Conservation (phyloP, 495 filamentous ascomycete species). For the Jackrogersella multiformis region DNA sequence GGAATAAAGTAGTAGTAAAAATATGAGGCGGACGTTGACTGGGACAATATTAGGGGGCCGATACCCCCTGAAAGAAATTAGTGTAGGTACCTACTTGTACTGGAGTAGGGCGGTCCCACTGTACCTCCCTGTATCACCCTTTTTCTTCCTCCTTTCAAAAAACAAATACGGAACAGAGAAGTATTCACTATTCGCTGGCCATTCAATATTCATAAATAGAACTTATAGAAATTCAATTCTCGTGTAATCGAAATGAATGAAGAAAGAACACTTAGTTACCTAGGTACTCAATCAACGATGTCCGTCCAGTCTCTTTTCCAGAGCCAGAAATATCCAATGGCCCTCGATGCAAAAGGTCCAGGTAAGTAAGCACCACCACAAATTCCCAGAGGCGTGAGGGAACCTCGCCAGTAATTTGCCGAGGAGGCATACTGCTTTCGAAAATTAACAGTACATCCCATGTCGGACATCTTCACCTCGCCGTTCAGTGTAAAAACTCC, state of each 20-base stretch:
- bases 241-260: background rate
- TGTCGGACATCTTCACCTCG: constrained; percentile 12
- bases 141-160: too few relatives aligned
- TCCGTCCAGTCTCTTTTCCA: constrained; percentile 35
- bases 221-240: too few relatives aligned
- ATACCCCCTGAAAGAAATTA: background rate
- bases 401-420: constrained; percentile 1
- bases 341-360: background rate
- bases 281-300: background rate
- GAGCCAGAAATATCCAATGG: constrained; percentile 35
- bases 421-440: constrained; percentile 1
- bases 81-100: too few relatives aligned
- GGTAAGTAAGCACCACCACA: constrained; percentile 13
- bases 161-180: too few relatives aligned
- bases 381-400: constrained; percentile 30
- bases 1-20: background rate
- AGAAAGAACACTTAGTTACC: background rate
- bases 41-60: too few relatives aligned
- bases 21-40: too few relatives aligned
- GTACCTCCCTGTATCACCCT: too few relatives aligned
- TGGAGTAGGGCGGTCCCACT: too few relatives aligned
- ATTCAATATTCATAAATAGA: too few relatives aligned
- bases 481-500: constrained; percentile 16
- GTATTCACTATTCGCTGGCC: too few relatives aligned
- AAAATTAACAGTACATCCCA: constrained; percentile 12